Conservation (phyloP, 345 rosid species). For the Brassica cretica region DNA sequence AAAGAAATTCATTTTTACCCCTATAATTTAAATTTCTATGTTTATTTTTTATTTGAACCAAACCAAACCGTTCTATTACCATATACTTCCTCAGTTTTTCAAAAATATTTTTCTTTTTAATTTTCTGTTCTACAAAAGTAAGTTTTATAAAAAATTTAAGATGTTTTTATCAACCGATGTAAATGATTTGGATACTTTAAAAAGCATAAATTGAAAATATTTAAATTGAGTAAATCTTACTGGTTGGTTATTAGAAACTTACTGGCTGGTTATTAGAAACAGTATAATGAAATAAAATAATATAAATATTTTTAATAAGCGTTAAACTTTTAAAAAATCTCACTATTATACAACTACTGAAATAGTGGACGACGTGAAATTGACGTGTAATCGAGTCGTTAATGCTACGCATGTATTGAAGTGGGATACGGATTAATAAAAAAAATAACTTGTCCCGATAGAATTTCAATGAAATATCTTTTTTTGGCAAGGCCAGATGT, state of each 20-base stretch:
- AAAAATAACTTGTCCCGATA: slow-evolving; percentile 24
- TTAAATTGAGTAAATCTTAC: too few relatives aligned
- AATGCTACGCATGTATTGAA: slow-evolving; percentile 31
- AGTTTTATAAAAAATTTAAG: too few relatives aligned
- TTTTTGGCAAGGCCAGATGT: slow-evolving; percentile 18
- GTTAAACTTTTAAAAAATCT: too few relatives aligned
- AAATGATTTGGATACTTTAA: too few relatives aligned
- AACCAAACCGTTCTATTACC: background rate
- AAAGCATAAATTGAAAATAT: too few relatives aligned
- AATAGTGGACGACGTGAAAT: slow-evolving; percentile 8
- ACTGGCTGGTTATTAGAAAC: too few relatives aligned
- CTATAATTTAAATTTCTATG: background rate
- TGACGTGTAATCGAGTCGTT: slow-evolving; percentile 9
- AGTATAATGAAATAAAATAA: too few relatives aligned
- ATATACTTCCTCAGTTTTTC: background rate
- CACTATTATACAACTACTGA: background rate
- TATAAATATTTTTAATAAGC: too few relatives aligned
- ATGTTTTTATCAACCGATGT: too few relatives aligned
- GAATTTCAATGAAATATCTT: slow-evolving; percentile 30
- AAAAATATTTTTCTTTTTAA: too few relatives aligned
- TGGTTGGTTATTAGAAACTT: too few relatives aligned
- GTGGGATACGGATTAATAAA: slow-evolving; percentile 22
- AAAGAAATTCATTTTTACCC: background rate
- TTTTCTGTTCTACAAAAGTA: too few relatives aligned
- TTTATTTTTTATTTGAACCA: background rate